phyloP scores from a whole-genome alignment of 148 eudicot genomes.

The Mesembryanthemum crystallinum region DNA sequence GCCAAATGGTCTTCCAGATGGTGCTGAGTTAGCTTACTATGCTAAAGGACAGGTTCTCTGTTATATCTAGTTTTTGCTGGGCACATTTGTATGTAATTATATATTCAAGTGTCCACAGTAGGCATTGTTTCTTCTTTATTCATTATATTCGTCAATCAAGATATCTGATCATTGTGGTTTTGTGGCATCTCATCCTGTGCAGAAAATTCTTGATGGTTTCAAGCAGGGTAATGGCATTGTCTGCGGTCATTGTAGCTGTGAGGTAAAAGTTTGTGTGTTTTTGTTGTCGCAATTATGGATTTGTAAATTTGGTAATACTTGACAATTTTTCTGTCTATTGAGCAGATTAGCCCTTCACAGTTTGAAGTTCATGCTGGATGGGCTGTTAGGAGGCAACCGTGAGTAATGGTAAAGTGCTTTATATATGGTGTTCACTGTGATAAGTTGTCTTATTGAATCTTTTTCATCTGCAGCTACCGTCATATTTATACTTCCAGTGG shows the following conservation, averaged over 20 bases:
- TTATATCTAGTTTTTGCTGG: background rate
- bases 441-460: constrained; percentile 1
- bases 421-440: constrained; percentile 6
- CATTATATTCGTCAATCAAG: background rate
- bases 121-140: background rate
- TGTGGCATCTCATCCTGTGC: constrained; percentile 23
- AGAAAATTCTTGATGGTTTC: constrained; percentile 76
- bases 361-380: constrained; percentile 99
- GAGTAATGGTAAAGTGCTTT: constrained; percentile 27
- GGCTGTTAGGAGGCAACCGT: constrained; percentile 99
- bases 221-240: constrained; percentile 90
- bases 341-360: constrained; percentile 92
- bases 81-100: background rate
- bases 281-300: background rate
- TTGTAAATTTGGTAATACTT: background rate
- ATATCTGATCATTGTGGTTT: constrained; percentile 3
- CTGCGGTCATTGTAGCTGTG: constrained; percentile 68
- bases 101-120: background rate
- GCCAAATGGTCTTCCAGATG: constrained; percentile 97
- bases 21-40: constrained; percentile 80
- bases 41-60: constrained; percentile 76
- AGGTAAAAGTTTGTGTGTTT: constrained; percentile 43
- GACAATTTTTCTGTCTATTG: constrained; percentile 17
- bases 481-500: constrained; percentile 77
- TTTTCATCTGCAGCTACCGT: constrained; percentile 56